Percentiles rank a stretch among this genome's conserved stretches.
Evolutionary conservation across 108 stramenopile species (phyloP).

Genomic region (Seminavis robusta): DNA sequence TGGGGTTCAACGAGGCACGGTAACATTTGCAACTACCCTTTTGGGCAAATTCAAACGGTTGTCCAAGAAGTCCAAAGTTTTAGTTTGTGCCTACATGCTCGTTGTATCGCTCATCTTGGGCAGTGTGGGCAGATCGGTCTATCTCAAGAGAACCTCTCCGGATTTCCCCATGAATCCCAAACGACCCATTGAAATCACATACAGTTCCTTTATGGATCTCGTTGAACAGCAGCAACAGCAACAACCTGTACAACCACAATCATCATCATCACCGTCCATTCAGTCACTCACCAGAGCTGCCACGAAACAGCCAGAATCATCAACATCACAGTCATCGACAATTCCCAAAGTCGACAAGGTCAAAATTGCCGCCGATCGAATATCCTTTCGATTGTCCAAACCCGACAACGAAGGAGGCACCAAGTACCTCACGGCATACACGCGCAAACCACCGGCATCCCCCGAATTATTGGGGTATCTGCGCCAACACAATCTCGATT

Average conservation of each 20-base stretch:
- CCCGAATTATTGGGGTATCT: constrained; percentile 61
- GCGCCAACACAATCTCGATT: constrained; percentile 47
- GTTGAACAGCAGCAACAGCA: constrained; percentile 27
- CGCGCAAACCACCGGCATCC: constrained; percentile 51
- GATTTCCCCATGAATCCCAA: no score
- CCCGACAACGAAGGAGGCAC: constrained; percentile 22
- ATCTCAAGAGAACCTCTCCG: no score
- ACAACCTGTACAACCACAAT: constrained; percentile 20
- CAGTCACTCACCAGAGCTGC: neutral
- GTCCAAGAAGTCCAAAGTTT: no score
- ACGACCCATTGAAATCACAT: constrained; percentile 66
- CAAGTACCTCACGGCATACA: constrained; percentile 34
- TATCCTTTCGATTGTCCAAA: constrained; percentile 43
- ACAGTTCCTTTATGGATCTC: constrained; percentile 71
- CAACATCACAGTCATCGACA: neutral
- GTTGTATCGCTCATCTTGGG: no score
- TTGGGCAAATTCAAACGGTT: no score
- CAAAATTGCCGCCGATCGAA: constrained; percentile 50
- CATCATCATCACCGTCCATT: constrained; percentile 30
- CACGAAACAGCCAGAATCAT: neutral
- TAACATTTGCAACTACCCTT: no score
- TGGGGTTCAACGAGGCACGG: no score
- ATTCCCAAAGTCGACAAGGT: constrained; percentile 60
- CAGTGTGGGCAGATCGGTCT: no score
- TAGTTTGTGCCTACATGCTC: no score